Evolutionary conservation across 2,329 filamentous ascomycete genomes (phyloP), one percentile per base, ranked within the genome.

Genomic region (Purpureocillium lavendulum): DNA sequence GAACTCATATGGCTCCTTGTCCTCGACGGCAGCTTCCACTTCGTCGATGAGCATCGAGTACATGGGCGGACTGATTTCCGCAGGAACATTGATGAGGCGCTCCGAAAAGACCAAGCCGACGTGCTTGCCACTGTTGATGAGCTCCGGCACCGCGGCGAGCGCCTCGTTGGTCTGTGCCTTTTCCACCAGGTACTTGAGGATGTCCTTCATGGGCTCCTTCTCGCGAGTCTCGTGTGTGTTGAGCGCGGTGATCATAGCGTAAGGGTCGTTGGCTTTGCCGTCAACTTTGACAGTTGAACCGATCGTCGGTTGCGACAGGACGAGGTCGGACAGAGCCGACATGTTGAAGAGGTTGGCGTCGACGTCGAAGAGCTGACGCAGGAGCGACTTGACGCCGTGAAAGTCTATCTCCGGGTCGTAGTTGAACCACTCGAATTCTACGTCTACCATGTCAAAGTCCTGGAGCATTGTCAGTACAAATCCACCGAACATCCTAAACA

Each of bases 361-460:
- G 39, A 85, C 78, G 61, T 97, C 92, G 60, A 98, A 82, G 32
- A 98, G 78, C 62, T 98, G 92, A 44, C 90, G 84, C 43, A 96
- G 65, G 7, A 98, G 78, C 9, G 80, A 83, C 62, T 96, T 96
- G 52, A 94, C 77, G 42, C 92, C 92, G 64, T 97, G 90, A 63
- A 97, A 97, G 63, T 98, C 92, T 52, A 94, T 75, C 7, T 84
- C 79, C 2, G 85, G 73, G 52, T 92, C 83, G 46, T 90, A 94
- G 65, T 96, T 94, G 69, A 97, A 98, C 85, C 88, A 97, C 68
- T 98, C 92, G 55, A 98, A 98, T 49, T 97, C 90, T 42, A 97
- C 88, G 57, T 97, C 83, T 49, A 98, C 80, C 60, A 90, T 84
- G 58, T 95, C 85, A 55, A 88, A 84, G 55, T 95, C 87, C 86